Percentiles rank a stretch among this genome's conserved stretches.
Conservation (phyloP, 169 alveolate species). For the Eimeria praecox region DNA sequence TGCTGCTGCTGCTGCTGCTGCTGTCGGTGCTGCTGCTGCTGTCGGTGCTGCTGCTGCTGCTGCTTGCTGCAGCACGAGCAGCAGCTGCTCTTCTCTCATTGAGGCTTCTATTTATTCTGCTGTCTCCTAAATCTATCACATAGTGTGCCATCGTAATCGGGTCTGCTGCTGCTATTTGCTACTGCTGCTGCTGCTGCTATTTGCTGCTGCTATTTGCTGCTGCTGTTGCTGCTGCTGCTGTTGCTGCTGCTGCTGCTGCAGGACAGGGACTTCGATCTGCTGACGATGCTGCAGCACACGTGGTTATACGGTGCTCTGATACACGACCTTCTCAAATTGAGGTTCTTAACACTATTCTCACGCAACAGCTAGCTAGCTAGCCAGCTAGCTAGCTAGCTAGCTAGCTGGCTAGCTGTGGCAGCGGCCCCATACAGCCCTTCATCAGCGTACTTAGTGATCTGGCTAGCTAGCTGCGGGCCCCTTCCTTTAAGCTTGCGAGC, state of each 20-base stretch:
- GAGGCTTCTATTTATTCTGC: too few species aligned
- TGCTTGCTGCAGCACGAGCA: neutral
- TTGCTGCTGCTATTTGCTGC: slow-evolving; percentile 34
- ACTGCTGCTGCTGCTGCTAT: slow-evolving; percentile 10
- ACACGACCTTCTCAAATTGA: slow-evolving; percentile 81
- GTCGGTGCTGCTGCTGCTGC: slow-evolving; percentile 49
- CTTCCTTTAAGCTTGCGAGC: too few species aligned
- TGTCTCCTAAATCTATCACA: too few species aligned
- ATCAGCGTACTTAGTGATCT: too few species aligned
- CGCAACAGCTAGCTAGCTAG: neutral
- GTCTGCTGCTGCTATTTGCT: neutral
- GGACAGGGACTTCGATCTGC: slow-evolving; percentile 87
- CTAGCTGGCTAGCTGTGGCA: neutral
- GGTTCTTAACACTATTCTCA: neutral
- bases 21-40: neutral
- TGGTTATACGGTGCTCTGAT: slow-evolving; percentile 89
- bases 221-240: slow-evolving; percentile 64
- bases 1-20: neutral
- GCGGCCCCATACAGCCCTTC: too few species aligned
- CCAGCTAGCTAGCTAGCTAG: slow-evolving; percentile 13
- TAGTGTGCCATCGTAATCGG: neutral
- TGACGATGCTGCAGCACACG: slow-evolving; percentile 87
- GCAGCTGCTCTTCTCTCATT: neutral
- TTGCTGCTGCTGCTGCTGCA: slow-evolving; percentile 71
- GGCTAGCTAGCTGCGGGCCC: too few species aligned